Evolutionary conservation across 2,329 filamentous ascomycete species (phyloP).

Genomic region (Pseudogymnoascus sp.): DNA sequence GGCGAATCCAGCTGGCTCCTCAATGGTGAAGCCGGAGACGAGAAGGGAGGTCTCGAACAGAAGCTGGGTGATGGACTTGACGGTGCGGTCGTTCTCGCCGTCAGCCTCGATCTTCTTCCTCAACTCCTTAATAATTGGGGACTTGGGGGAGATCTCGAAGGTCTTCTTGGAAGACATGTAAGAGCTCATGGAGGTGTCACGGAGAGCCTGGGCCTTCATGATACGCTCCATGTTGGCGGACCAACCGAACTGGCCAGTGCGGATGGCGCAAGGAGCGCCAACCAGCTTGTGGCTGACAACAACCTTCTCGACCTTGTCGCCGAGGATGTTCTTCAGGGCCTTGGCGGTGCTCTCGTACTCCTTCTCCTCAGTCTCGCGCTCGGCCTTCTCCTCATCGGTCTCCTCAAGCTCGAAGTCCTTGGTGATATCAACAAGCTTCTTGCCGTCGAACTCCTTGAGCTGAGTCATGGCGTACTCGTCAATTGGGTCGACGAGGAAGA

Average conservation of each 20-base stretch:
- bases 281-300: conserved; percentile 97
- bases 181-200: conserved; percentile 98
- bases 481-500: conserved; percentile 99
- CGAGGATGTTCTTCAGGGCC: conserved; percentile 97
- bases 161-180: conserved; percentile 99
- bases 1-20: conserved; percentile 94
- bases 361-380: conserved; percentile 95
- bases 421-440: conserved; percentile 99
- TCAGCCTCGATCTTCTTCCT: conserved; percentile 98
- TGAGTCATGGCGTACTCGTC: conserved; percentile 99
- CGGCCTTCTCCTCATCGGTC: conserved; percentile 97
- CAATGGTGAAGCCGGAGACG: conserved; percentile 98
- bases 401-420: conserved; percentile 99
- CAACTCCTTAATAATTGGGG: conserved; percentile 94
- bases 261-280: conserved; percentile 93
- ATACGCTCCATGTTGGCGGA: conserved; percentile 99
- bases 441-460: conserved; percentile 99
- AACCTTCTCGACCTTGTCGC: conserved; percentile 99
- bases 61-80: conserved; percentile 98
- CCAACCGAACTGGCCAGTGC: conserved; percentile 99
- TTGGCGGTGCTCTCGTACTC: conserved; percentile 93
- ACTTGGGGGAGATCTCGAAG: conserved; percentile 99
- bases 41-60: conserved; percentile 98
- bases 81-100: conserved; percentile 96
- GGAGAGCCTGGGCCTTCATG: conserved; percentile 99